phyloP scores from a whole-genome alignment of 108 stramenopile genomes.

The Nannochloropsis gaditana region DNA sequence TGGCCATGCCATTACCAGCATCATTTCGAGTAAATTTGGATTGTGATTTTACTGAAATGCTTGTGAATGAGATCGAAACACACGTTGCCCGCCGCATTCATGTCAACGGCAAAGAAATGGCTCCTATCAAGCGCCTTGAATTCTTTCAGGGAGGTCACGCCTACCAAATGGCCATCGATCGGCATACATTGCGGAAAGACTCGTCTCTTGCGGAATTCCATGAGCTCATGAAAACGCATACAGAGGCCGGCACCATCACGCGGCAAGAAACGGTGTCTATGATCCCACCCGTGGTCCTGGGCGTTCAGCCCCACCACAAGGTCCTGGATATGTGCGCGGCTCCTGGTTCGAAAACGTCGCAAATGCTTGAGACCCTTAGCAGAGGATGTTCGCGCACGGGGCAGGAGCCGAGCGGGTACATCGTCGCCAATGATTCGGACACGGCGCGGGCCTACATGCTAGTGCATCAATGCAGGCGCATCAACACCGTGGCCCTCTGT shows the following conservation, averaged over 20 bases:
- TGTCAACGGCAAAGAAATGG: conserved; percentile 51
- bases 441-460: conserved; percentile 92
- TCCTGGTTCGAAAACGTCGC: conserved; percentile 94
- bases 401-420: conserved; percentile 61
- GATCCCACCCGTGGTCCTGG: conserved; percentile 91
- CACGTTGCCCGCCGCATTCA: conserved; percentile 35
- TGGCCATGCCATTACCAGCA: conserved; percentile 48
- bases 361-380: conserved; percentile 72
- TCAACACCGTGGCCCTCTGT: conserved; percentile 73
- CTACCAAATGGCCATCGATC: conserved; percentile 56
- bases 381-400: neutral
- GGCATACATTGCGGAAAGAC: conserved; percentile 51
- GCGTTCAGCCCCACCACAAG: conserved; percentile 67
- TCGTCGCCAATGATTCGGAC: conserved; percentile 94
- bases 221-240: conserved; percentile 48
- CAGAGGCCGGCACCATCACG: conserved; percentile 65
- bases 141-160: conserved; percentile 57
- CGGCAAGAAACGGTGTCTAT: conserved; percentile 97
- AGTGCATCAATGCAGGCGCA: conserved; percentile 77
- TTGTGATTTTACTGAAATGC: conserved; percentile 50
- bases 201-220: conserved; percentile 50
- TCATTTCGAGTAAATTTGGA: conserved; percentile 52
- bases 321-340: conserved; percentile 96
- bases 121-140: conserved; percentile 30
- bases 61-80: conserved; percentile 30